Evolutionary conservation across 139 green algal species (phyloP), one percentile per base, ranked within the genome.

Genomic region (Chlorella sp.): DNA sequence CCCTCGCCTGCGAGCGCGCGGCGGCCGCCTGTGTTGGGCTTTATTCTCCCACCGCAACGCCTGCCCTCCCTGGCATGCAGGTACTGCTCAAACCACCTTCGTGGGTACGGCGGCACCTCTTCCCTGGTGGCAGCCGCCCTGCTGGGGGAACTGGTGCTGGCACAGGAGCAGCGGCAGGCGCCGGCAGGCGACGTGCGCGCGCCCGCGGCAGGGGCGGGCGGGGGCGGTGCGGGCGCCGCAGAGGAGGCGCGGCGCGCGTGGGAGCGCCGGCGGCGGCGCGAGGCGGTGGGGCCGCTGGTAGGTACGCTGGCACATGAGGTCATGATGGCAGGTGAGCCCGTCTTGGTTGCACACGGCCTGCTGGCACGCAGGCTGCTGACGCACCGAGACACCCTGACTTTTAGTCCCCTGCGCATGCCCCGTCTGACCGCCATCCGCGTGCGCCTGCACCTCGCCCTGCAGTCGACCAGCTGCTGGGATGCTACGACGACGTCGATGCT

Each of bases 291-390:
- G 11, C 48, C 46, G n/a, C 76, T 94, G 76, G 61, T 91, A 38
- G 87, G 89, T 64, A 93, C 89, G 7, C 89, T 91, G n/a, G 89
- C 89, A 0, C 89, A 94, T 48, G 89, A 93, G 76, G 71, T 88
- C 64, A n/a, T n/a, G n/a, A n/a, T n/a, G n/a, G n/a, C n/a, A n/a
- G n/a, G n/a, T n/a, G n/a, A n/a, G n/a, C n/a, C n/a, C n/a, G n/a
- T n/a, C n/a, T n/a, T n/a, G n/a, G n/a, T n/a, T n/a, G n/a, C n/a
- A n/a, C n/a, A n/a, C n/a, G n/a, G n/a, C n/a, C n/a, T n/a, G n/a
- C n/a, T n/a, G n/a, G n/a, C n/a, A n/a, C n/a, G n/a, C n/a, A n/a
- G n/a, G n/a, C n/a, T n/a, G n/a, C n/a, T n/a, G n/a, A n/a, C n/a
- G n/a, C n/a, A n/a, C n/a, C n/a, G n/a, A n/a, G n/a, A n/a, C n/a